Conservation (phyloP, 768 basidiomycete species). For the Xerocomellus amylosporus region DNA sequence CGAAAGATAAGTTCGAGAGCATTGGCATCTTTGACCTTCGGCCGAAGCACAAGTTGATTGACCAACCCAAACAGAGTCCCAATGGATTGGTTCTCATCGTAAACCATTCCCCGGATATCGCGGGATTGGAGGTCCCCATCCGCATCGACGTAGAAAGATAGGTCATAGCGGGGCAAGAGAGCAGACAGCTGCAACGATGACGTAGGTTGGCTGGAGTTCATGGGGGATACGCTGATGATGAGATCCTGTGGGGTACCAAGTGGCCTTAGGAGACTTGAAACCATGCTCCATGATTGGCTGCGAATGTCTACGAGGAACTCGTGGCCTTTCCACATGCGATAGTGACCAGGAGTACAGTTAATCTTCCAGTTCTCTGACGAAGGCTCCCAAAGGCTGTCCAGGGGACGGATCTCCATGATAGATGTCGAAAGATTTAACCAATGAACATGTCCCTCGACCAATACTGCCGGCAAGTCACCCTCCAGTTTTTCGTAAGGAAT, state of each 20-base stretch:
- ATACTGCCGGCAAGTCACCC: constrained; percentile 15
- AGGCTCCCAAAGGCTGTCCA: constrained; percentile 15
- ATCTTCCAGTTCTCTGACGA: constrained; percentile 27
- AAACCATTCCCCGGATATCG: constrained; percentile 36
- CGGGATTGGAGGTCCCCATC: constrained; percentile 4
- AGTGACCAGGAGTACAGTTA: constrained; percentile 3
- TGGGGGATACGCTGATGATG: constrained; percentile 10
- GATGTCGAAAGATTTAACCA: not conserved
- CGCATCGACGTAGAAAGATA: constrained; percentile 39
- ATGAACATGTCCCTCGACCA: too few species aligned
- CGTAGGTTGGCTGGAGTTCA: not conserved
- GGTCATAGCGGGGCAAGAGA: constrained; percentile 38
- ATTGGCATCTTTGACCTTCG: not conserved
- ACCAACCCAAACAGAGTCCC: constrained; percentile 45
- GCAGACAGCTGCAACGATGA: constrained; percentile 22
- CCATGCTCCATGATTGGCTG: constrained; percentile 25
- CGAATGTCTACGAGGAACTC: constrained; percentile 24
- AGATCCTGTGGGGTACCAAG: constrained; percentile 23
- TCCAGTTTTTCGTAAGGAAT: constrained; percentile 21
- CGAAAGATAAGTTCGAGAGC: constrained; percentile 8
- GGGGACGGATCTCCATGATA: constrained; percentile 23
- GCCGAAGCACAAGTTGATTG: constrained; percentile 39
- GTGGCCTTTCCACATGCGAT: constrained; percentile 2
- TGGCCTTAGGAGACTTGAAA: constrained; percentile 1
- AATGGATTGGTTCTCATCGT: constrained; percentile 39